Base-by-base conservation (phyloP, 768 basidiomycete genomes). In the Rhizopogon sp. region DNA sequence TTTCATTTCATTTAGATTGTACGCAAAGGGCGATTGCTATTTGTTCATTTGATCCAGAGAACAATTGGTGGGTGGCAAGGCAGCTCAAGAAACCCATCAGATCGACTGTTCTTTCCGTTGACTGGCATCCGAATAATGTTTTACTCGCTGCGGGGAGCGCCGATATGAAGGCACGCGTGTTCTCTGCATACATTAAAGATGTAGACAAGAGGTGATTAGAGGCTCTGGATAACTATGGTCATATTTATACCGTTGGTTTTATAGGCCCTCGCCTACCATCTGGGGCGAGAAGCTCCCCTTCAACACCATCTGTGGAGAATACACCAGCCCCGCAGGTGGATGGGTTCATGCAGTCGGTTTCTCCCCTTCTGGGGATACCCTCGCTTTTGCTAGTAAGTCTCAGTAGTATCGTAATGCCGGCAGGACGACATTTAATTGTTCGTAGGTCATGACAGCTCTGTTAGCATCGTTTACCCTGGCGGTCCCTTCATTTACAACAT, bases 41-140 rank as follows among this genome's bases (percentile, higher is more conserved):
- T 47, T 99, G 97, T 69, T 95, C 91, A 16, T 99, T 97, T 66
- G 97, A 99, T 68, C 79, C 89, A 9, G 97, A 99, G 76, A 95
- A 90, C 73, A 90, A 99, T 70, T 99, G 97, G 97, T 99, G 97
- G 97, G 92, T 97, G 3, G 87, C 95, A 16, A 93, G 92, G 68
- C 88, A 89, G 56, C 76, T 99, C 69, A 99, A 98, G 85, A 98
- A 98, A 72, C 97, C 97, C 25, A 89, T 99, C 64, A 75, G 93
- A 59, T 93, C 93, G 4, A 99, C 97, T 1, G 95, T 99, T 13
- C 77, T 98, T 41, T 84, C 87, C 5, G 76, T 99, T 61, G 96
- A 98, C 61, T 99, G 97, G 97, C 97, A 99, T 68, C 95, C 97
- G 28, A 98, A 98, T 79, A 98, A 97, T 67, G 95, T 98, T 13